Percentiles rank a stretch among this genome's conserved stretches.
These are phyloP conservation scores for Corrigiola litoralis DNA, from an alignment of 179 eudicot genomes.

Conservation along the genomic window DNA sequence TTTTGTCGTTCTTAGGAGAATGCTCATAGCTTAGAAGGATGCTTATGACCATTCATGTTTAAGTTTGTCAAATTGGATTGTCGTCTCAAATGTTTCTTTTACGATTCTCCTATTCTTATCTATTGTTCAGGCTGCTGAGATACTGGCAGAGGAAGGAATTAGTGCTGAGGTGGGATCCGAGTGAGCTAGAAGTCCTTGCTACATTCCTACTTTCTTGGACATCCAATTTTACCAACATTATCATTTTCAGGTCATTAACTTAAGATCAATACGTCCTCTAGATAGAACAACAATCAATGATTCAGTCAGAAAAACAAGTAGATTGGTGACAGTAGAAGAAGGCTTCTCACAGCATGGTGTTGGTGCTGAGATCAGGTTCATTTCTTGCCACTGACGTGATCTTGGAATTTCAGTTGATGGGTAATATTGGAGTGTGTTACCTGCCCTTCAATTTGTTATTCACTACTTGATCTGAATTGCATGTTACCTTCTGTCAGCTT, in stretches of 20 bases:
- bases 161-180: constrained; percentile 52
- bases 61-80: too few species aligned
- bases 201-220: background rate
- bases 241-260: constrained; percentile 46
- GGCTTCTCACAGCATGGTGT: constrained; percentile 38
- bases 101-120: background rate
- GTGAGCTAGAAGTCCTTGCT: background rate
- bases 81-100: background rate
- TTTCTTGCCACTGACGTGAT: background rate
- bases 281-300: constrained; percentile 29
- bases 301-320: constrained; percentile 35
- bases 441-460: too few species aligned
- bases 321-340: constrained; percentile 32
- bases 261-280: constrained; percentile 46
- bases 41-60: too few species aligned
- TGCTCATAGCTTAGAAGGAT: too few species aligned
- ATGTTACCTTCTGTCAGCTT: too few species aligned
- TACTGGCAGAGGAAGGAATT: constrained; percentile 59
- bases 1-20: too few species aligned
- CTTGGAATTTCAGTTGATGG: background rate
- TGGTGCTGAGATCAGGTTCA: constrained; percentile 38
- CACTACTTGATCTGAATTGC: too few species aligned
- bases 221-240: background rate
- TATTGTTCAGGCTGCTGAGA: constrained; percentile 55
- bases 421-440: too few species aligned